Evolutionary conservation across 2,329 filamentous ascomycete genomes (phyloP).

Genomic region (Parasarocladium wereldwijsianum): DNA sequence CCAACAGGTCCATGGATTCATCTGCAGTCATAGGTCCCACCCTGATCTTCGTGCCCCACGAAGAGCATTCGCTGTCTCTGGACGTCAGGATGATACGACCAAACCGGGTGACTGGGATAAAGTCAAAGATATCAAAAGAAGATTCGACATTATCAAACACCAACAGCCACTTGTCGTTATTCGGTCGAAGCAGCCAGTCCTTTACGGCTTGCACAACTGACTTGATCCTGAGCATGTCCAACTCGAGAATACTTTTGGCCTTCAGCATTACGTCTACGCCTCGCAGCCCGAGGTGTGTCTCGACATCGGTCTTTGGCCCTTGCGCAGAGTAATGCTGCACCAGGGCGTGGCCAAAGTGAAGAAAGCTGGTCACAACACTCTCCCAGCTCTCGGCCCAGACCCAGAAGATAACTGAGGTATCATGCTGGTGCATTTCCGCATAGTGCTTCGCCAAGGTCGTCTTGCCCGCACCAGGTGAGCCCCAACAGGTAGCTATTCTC

Average conservation of each 20-base stretch:
- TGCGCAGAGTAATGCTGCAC: slow-evolving; percentile 10
- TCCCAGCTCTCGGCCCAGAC: slow-evolving; percentile 13
- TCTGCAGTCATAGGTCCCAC: slow-evolving; percentile 10
- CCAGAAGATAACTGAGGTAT: slow-evolving; percentile 13
- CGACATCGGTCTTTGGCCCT: slow-evolving; percentile 7
- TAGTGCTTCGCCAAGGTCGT: slow-evolving; percentile 12
- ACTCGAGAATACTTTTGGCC: slow-evolving; percentile 9
- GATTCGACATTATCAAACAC: slow-evolving; percentile 12
- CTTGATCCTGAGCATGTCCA: slow-evolving; percentile 10
- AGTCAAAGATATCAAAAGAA: slow-evolving; percentile 12
- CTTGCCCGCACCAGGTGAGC: slow-evolving; percentile 10
- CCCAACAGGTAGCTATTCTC: slow-evolving; percentile 11
- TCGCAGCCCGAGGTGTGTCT: slow-evolving; percentile 11
- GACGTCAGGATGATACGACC: slow-evolving; percentile 13
- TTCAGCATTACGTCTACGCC: slow-evolving; percentile 13
- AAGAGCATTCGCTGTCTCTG: slow-evolving; percentile 9
- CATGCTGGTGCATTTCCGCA: slow-evolving; percentile 9
- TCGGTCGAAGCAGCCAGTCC: slow-evolving; percentile 13
- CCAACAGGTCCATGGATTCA: slow-evolving; percentile 9
- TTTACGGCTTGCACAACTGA: slow-evolving; percentile 12
- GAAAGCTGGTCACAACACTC: slow-evolving; percentile 12
- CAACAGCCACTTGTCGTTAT: slow-evolving; percentile 12
- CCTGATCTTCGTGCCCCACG: slow-evolving; percentile 10
- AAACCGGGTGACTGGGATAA: slow-evolving; percentile 11
- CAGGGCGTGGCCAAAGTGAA: slow-evolving; percentile 11